Percentiles rank a stretch among this genome's conserved stretches.
Conservation (phyloP, 257 asterid genomes). For the Prunella vulgaris region DNA sequence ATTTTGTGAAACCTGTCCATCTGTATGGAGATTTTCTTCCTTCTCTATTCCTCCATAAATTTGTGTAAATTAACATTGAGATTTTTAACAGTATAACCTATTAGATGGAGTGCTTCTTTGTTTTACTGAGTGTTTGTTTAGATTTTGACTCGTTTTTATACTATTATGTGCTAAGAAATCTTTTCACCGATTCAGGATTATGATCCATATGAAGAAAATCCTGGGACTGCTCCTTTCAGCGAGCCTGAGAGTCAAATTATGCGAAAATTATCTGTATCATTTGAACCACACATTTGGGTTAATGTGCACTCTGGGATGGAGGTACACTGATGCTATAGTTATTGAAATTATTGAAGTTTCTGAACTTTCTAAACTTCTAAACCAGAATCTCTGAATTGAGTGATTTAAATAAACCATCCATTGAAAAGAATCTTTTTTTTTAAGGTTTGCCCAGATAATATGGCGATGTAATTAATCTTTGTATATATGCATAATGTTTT, state of each 20-base stretch:
- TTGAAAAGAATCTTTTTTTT: background rate
- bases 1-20: background rate
- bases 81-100: background rate
- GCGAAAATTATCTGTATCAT: slow-evolving; percentile 72
- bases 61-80: background rate
- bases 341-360: background rate
- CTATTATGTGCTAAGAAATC: slow-evolving; percentile 17
- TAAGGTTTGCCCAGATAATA: background rate
- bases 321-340: slow-evolving; percentile 36
- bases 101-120: background rate
- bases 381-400: background rate
- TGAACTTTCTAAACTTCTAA: background rate
- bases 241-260: slow-evolving; percentile 95
- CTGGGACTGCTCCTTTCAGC: slow-evolving; percentile 87
- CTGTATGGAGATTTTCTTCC: background rate
- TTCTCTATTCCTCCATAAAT: background rate
- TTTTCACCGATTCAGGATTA: slow-evolving; percentile 59
- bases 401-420: background rate
- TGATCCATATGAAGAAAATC: slow-evolving; percentile 96
- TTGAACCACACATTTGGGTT: slow-evolving; percentile 97
- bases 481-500: slow-evolving; percentile 6
- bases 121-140: background rate
- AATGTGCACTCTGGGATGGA: slow-evolving; percentile 99
- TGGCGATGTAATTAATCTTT: background rate
- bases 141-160: background rate